Conservation (phyloP, 345 rosid genomes). For the Erucastrum elatum region DNA sequence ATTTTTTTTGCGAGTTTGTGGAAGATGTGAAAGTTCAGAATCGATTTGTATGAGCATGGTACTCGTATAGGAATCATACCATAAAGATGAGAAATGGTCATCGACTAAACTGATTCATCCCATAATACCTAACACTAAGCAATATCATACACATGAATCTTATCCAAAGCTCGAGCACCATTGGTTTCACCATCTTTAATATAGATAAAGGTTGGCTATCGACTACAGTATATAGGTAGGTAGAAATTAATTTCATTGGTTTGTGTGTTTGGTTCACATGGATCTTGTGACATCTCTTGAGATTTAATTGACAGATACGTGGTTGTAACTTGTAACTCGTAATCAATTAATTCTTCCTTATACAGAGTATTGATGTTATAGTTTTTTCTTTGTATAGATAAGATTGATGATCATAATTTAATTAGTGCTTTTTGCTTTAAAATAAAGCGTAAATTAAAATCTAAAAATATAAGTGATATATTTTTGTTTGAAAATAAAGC, state of each 20-base stretch:
- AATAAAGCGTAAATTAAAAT: no score
- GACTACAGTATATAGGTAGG: not conserved
- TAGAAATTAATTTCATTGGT: not conserved
- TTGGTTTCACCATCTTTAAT: not conserved
- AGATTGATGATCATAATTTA: not conserved
- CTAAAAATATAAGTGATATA: not conserved
- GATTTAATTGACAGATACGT: not conserved
- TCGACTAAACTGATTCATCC: conserved; percentile 1
- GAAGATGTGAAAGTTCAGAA: not conserved
- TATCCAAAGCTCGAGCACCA: not conserved
- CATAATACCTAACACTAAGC: not conserved
- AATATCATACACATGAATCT: not conserved
- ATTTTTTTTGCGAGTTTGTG: not conserved
- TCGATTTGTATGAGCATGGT: not conserved
- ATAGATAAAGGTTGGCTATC: not conserved
- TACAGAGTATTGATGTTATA: not conserved
- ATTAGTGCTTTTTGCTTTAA: not conserved
- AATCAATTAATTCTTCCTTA: no score
- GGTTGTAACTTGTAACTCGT: conserved; percentile 11
- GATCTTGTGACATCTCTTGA: conserved; percentile 12
- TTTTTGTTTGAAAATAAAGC: not conserved
- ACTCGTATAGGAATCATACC: not conserved
- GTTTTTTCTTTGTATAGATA: not conserved
- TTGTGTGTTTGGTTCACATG: conserved; percentile 12
- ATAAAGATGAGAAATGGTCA: not conserved